phyloP scores from a whole-genome alignment of 495 filamentous ascomycete genomes.

The Aspergillus ostianus region DNA sequence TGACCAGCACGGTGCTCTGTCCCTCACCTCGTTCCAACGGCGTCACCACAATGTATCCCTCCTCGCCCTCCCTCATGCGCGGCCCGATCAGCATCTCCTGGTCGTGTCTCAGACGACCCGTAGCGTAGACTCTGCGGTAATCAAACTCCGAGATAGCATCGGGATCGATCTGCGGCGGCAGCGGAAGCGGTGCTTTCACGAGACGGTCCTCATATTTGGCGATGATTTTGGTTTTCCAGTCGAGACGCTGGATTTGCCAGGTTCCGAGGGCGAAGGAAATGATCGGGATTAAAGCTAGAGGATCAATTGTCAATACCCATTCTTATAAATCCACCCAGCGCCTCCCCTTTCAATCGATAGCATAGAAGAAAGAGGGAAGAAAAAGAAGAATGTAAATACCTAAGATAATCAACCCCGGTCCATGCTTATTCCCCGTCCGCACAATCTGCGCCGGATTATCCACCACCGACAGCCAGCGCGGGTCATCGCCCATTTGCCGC shows the following conservation, averaged over 20 bases:
- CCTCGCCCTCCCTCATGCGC: slow-evolving; percentile 80
- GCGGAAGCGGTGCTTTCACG: slow-evolving; percentile 77
- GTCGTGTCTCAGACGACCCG: slow-evolving; percentile 76
- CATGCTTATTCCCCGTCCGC: slow-evolving; percentile 68
- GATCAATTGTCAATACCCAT: too few relatives aligned
- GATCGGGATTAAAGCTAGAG: slow-evolving; percentile 77
- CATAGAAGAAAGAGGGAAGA: background rate
- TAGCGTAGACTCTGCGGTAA: slow-evolving; percentile 80
- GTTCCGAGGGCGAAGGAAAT: slow-evolving; percentile 87
- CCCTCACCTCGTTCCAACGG: slow-evolving; percentile 71
- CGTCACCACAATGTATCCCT: slow-evolving; percentile 88
- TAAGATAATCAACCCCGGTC: slow-evolving; percentile 77
- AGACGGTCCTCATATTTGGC: slow-evolving; percentile 88
- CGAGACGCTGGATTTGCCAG: slow-evolving; percentile 93
- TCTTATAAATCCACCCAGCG: too few relatives aligned
- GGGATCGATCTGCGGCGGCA: slow-evolving; percentile 80
- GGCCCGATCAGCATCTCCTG: slow-evolving; percentile 95
- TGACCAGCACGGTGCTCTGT: slow-evolving; percentile 73
- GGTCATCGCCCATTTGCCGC: slow-evolving; percentile 55
- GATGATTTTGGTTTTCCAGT: slow-evolving; percentile 90
- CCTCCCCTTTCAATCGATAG: background rate
- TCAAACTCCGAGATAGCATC: slow-evolving; percentile 83
- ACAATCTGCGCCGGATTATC: slow-evolving; percentile 81
- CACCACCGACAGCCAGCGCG: slow-evolving; percentile 73
- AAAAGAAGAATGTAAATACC: slow-evolving; percentile 42